These are phyloP conservation scores for Pseudozyma flocculosa DNA, from an alignment of 1,284 basidiomycete genomes.

Conservation along the genomic window DNA sequence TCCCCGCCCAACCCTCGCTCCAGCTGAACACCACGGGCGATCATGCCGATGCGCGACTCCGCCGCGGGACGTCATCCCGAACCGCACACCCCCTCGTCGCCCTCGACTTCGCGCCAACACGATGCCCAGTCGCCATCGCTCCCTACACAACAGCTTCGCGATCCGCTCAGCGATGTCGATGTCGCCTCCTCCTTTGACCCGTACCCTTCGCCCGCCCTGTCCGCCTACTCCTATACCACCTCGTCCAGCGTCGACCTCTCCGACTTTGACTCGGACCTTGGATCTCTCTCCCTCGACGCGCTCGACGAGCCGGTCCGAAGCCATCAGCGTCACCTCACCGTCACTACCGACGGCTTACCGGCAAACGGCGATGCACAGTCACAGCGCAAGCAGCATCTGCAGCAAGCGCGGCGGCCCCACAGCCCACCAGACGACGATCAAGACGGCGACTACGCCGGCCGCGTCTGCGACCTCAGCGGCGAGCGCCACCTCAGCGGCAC, in stretches of 20 bases:
- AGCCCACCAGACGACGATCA: not conserved
- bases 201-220: constrained; percentile 31
- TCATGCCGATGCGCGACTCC: too few relatives aligned
- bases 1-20: too few relatives aligned
- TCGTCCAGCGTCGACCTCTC: constrained; percentile 26
- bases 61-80: too few relatives aligned
- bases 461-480: constrained; percentile 20
- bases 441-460: not conserved
- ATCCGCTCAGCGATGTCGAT: not conserved
- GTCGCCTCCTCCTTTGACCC: constrained; percentile 13
- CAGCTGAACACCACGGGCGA: too few relatives aligned
- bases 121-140: too few relatives aligned
- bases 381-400: not conserved
- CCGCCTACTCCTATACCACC: constrained; percentile 35
- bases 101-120: too few relatives aligned
- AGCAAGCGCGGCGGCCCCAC: not conserved
- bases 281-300: constrained; percentile 30
- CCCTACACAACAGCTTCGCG: too few relatives aligned
- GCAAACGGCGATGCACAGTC: too few relatives aligned
- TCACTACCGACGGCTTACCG: too few relatives aligned
- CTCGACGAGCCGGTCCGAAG: constrained; percentile 20
- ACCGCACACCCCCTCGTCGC: too few relatives aligned
- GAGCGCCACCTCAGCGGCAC: constrained; percentile 16
- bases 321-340: constrained; percentile 10
- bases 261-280: constrained; percentile 30